phyloP scores from a whole-genome alignment of 2,329 filamentous ascomycete species.

The Chalaropsis thielavioides region DNA sequence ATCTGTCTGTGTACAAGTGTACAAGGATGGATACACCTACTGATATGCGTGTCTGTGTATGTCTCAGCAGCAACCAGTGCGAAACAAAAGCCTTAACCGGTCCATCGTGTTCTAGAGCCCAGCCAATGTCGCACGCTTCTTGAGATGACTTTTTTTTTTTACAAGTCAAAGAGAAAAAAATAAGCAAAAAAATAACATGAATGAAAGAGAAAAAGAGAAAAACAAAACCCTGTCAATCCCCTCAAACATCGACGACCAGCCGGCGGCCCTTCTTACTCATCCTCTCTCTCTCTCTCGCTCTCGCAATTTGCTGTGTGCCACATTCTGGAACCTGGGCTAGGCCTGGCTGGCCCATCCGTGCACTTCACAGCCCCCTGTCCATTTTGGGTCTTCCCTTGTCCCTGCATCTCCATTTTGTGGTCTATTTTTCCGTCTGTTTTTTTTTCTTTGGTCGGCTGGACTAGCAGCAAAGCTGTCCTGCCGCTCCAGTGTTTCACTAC shows the following conservation, averaged over 20 bases:
- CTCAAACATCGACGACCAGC: too few relatives aligned
- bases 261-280: too few relatives aligned
- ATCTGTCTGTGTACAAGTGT: background rate
- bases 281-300: background rate
- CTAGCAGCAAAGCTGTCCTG: too few relatives aligned
- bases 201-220: background rate
- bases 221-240: background rate
- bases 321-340: slow-evolving; percentile 4
- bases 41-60: background rate
- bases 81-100: background rate
- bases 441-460: too few relatives aligned
- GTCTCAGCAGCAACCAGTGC: background rate
- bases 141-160: background rate
- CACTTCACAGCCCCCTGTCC: background rate
- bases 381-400: background rate
- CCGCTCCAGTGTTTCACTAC: background rate
- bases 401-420: background rate
- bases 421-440: background rate
- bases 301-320: background rate
- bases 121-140: background rate
- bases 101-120: background rate
- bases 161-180: background rate
- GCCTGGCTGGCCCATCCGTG: background rate
- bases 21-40: too few relatives aligned
- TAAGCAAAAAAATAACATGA: background rate